A percentile compares a stretch with the other conserved stretches of the same genome.
phyloP scores from a whole-genome alignment of 2,329 filamentous ascomycete genomes.

The Rhinocladiella mackenziei region DNA sequence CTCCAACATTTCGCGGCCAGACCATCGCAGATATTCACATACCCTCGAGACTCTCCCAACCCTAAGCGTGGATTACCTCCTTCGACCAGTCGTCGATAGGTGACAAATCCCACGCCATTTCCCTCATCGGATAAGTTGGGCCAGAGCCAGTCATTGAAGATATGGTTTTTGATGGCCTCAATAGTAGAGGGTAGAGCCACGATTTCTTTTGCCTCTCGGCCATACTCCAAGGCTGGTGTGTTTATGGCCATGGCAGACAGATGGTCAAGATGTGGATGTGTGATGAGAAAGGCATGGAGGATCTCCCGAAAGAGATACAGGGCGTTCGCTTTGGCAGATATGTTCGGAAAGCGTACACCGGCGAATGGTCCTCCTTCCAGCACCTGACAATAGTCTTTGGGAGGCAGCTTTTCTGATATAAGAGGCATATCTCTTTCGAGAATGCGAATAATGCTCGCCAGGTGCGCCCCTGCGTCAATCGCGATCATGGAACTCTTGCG shows the following conservation, averaged over 20 bases:
- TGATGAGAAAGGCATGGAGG: slow-evolving; percentile 85
- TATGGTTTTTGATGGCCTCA: slow-evolving; percentile 82
- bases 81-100: slow-evolving; percentile 81
- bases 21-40: slow-evolving; percentile 82
- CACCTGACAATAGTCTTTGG: slow-evolving; percentile 28
- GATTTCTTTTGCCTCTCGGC: slow-evolving; percentile 73
- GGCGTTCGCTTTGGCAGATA: slow-evolving; percentile 70
- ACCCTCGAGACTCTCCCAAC: slow-evolving; percentile 73
- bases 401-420: slow-evolving; percentile 29
- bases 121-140: slow-evolving; percentile 96
- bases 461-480: slow-evolving; percentile 89
- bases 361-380: slow-evolving; percentile 68
- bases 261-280: slow-evolving; percentile 95
- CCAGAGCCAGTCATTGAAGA: slow-evolving; percentile 98
- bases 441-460: slow-evolving; percentile 78
- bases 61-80: slow-evolving; percentile 82
- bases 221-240: slow-evolving; percentile 77
- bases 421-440: slow-evolving; percentile 56
- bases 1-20: slow-evolving; percentile 83
- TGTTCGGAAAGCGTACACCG: slow-evolving; percentile 66
- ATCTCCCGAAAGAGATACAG: slow-evolving; percentile 72
- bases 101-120: slow-evolving; percentile 85
- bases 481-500: slow-evolving; percentile 75
- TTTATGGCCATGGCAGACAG: slow-evolving; percentile 89
- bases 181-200: slow-evolving; percentile 87